Base-by-base conservation (phyloP, 2,329 filamentous ascomycete genomes). In the Claviceps arundinis region DNA sequence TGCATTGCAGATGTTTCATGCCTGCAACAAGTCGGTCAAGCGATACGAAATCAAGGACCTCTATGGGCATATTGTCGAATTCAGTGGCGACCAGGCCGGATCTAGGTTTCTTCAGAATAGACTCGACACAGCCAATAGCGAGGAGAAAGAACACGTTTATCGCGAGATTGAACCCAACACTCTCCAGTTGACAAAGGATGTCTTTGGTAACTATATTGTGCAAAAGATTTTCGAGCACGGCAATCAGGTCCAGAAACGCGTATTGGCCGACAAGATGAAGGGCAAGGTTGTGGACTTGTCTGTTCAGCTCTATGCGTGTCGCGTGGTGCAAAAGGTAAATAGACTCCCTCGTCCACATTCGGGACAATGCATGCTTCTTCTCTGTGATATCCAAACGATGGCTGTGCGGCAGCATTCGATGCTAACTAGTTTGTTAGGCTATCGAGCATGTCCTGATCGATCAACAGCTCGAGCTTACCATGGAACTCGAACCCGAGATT, bases 211-310 rank as follows among this genome's bases (percentile, higher is more conserved):
- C 67, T 98, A 97, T 63, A 93, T 98, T 38, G 90, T 97, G 41
- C 93, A 98, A 63, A 97, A 96, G 66, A 84, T 97, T 64, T 96
- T 97, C 56, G 91, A 97, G 65, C 89, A 97, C 65, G 91, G 93
- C 41, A 94, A 89, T 59, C 90, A 95, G 67, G 78, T 84, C 0
- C 93, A 98, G 70, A 98, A 98, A 73, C 89, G 85, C 67, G 77
- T 86, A 2, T 70, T 98, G 43, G 89, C 89, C 1, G 81, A 82
- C 56, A 82, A 87, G 66, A 96, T 97, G 89, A 87, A 85, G 65
- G 86, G 86, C 6, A 87, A 90, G 62, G 82, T 97, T 13, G 72
- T 87, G 46, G 78, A 82, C 37, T 71, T 98, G 50, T 95, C 90
- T 0, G 73, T 81, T 55, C 87, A 96, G 65, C 89, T 90, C 76